These are phyloP conservation scores for Penicillium sclerotigenum DNA, from an alignment of 2,329 filamentous ascomycete species.

Conservation along the genomic window DNA sequence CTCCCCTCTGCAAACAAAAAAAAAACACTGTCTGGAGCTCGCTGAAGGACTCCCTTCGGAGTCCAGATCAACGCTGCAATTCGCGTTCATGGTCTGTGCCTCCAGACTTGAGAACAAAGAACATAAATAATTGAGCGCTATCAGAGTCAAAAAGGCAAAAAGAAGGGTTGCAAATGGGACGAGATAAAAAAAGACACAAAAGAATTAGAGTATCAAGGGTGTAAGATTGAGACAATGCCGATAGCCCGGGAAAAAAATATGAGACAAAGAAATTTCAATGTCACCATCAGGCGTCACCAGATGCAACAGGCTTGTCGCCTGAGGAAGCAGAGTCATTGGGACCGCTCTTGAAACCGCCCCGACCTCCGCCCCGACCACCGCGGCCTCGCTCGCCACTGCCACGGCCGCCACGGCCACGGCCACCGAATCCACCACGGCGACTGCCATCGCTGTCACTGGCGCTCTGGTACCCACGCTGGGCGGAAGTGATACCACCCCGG, in stretches of 20 bases:
- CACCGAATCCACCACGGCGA: conserved; percentile 58
- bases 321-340: conserved; percentile 34
- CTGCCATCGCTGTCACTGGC: conserved; percentile 74
- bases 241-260: conserved; percentile 15
- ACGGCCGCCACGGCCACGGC: conserved; percentile 51
- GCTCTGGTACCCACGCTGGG: conserved; percentile 77
- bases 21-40: conserved; percentile 4
- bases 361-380: conserved; percentile 54
- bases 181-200: conserved; percentile 21
- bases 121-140: not conserved
- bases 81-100: not conserved
- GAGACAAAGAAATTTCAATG: conserved; percentile 12
- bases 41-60: not conserved
- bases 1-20: conserved; percentile 4
- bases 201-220: conserved; percentile 29
- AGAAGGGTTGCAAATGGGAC: conserved; percentile 22
- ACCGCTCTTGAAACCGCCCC: conserved; percentile 58
- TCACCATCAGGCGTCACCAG: conserved; percentile 32
- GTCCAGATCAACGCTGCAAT: not conserved
- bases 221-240: conserved; percentile 13
- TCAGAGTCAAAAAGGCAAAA: conserved; percentile 17
- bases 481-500: conserved; percentile 63
- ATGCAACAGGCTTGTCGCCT: conserved; percentile 36
- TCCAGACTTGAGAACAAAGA: not conserved
- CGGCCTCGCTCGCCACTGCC: conserved; percentile 52